Conservation (phyloP, 495 filamentous ascomycete genomes). For the Penicillium maclennaniae region DNA sequence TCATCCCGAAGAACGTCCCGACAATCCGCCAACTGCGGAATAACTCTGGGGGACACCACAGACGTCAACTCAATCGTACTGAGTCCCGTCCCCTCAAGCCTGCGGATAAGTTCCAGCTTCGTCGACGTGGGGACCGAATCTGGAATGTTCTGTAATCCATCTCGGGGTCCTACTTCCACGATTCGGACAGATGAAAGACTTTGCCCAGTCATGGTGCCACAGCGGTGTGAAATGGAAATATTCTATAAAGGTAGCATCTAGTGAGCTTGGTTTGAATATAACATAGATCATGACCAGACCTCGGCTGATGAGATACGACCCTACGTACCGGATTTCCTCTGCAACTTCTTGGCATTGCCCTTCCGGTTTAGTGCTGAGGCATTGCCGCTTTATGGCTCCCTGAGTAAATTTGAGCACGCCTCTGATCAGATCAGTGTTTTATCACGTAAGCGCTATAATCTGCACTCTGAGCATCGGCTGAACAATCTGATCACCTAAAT, state of each 20-base stretch:
- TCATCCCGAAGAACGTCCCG: conserved; percentile 24
- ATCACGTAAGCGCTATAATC: too few species aligned
- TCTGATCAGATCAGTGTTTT: too few species aligned
- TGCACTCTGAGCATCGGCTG: too few species aligned
- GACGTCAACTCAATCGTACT: conserved; percentile 42
- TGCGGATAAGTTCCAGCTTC: conserved; percentile 39
- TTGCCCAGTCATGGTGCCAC: not conserved
- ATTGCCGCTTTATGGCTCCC: too few species aligned
- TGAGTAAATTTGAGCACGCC: too few species aligned
- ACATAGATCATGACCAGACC: not conserved
- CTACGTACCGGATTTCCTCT: too few species aligned
- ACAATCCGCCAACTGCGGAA: conserved; percentile 44
- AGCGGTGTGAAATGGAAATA: not conserved
- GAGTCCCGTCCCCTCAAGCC: conserved; percentile 29
- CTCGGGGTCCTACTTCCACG: conserved; percentile 47
- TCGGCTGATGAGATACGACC: not conserved
- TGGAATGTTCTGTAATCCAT: conserved; percentile 44
- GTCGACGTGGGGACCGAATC: conserved; percentile 30
- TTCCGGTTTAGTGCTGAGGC: too few species aligned
- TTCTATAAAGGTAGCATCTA: not conserved
- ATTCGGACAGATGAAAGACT: conserved; percentile 27
- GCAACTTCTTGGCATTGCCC: too few species aligned
- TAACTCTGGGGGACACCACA: conserved; percentile 38
- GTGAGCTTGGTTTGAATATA: not conserved
- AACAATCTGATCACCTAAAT: too few species aligned